These are phyloP conservation scores for Hydnomerulius pinastri DNA, from an alignment of 768 basidiomycete genomes.

Conservation along the genomic window DNA sequence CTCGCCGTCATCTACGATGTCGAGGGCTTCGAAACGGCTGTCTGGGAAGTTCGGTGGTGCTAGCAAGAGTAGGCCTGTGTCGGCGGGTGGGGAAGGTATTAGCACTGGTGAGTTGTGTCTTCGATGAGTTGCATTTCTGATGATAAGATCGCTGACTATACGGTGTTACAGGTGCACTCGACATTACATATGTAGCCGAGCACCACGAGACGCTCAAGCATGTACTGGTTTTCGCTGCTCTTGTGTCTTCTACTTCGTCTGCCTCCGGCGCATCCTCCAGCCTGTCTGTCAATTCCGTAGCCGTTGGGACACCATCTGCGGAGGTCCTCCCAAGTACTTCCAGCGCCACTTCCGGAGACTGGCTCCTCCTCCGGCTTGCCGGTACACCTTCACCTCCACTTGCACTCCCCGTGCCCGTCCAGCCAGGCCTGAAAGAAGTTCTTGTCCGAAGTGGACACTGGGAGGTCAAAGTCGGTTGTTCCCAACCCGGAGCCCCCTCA, in stretches of 20 bases:
- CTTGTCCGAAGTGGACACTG: constrained; percentile 58
- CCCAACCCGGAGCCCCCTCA: constrained; percentile 24
- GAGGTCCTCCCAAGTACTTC: constrained; percentile 58
- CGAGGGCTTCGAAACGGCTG: constrained; percentile 18
- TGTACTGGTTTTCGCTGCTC: constrained; percentile 70
- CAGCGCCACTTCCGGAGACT: constrained; percentile 46
- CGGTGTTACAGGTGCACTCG: constrained; percentile 29
- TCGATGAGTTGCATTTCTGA: background rate
- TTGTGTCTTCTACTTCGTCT: constrained; percentile 6
- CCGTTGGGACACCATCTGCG: constrained; percentile 53
- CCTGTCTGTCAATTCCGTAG: constrained; percentile 6
- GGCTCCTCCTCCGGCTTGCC: constrained; percentile 63
- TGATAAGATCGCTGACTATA: background rate
- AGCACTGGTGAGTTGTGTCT: constrained; percentile 18
- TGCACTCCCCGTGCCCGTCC: constrained; percentile 54
- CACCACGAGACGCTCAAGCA: constrained; percentile 85
- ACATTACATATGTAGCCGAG: constrained; percentile 64
- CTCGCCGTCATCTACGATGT: background rate
- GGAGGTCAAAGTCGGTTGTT: constrained; percentile 64
- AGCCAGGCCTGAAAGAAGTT: constrained; percentile 63
- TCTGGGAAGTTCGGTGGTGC: constrained; percentile 22
- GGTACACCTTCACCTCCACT: constrained; percentile 58
- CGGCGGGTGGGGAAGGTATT: constrained; percentile 9
- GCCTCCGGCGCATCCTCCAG: background rate
- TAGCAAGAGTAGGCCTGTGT: constrained; percentile 23